Base-by-base conservation (phyloP, 129 eudicot species). In the Artemisia tridentata region DNA sequence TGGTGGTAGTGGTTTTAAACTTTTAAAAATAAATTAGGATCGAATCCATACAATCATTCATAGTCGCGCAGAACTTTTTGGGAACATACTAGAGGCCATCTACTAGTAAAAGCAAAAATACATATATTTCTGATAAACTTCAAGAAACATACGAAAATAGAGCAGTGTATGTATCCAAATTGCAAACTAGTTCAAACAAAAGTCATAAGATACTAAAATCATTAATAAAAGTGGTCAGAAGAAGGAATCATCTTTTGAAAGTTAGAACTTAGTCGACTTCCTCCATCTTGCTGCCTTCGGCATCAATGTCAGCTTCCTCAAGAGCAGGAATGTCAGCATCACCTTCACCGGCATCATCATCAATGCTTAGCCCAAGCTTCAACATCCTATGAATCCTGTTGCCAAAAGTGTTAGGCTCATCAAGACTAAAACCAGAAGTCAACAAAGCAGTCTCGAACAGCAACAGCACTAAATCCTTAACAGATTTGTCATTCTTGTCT, bases 281-380 rank as follows among this genome's bases (percentile, higher is more conserved):
- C 83, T 90, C 97, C 97, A 90, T 90, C 91, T 90, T 90, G 86
- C 91, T 84, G 23, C 77, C 84, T 29, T 87, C 97, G 0, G 88
- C 86, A 77, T 90, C 95, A 62, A 14, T 10, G 34, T 62, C 67
- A 31, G 67, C 88, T 17, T 87, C 97, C 75, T 87, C 97, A 63
- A 90, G 69, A 7, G 88, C 69, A 0, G 96, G 96, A 81, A 90
- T 89, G n/a, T 89, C 96, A 2, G 59, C 80, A 74, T 85, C 95
- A 15, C 66, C 86, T 0, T 83, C 97, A 14, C 49, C 89, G 8
- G 75, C 90, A 55, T 90, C 97, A 0, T 90, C 97, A 25, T 90
- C 96, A 51, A 90, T 90, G 87, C 96, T 90, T 76, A 89, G 68
- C 2, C 96, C 96, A 11, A 89, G 88, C 58, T 90, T 90, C 75